These are phyloP conservation scores for Ziziphus jujuba DNA, from an alignment of 306 rosid species.

Conservation along the genomic window DNA sequence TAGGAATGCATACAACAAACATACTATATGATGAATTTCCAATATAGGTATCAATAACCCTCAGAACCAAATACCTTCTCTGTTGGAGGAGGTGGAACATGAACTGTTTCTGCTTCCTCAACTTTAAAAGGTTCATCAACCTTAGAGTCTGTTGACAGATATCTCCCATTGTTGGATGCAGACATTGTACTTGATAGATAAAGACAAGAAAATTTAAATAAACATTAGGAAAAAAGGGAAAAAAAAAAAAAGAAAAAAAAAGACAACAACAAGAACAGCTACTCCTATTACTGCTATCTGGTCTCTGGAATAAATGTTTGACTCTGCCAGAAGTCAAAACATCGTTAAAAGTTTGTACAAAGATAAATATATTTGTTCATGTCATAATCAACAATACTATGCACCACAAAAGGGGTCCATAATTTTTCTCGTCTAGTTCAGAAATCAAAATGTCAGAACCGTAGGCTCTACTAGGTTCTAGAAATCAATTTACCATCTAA, in stretches of 20 bases:
- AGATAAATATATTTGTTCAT: too few relatives aligned
- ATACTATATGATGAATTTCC: neutral
- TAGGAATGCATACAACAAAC: conserved; percentile 4
- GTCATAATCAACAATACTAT: too few relatives aligned
- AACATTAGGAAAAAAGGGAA: neutral
- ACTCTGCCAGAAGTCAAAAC: too few relatives aligned
- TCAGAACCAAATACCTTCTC: conserved; percentile 62
- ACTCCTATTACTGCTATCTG: too few relatives aligned
- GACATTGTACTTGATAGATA: conserved; percentile 43
- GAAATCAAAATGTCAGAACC: too few relatives aligned
- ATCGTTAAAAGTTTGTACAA: too few relatives aligned
- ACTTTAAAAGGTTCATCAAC: conserved; percentile 77
- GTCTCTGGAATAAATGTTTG: too few relatives aligned
- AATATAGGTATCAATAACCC: neutral
- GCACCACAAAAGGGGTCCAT: too few relatives aligned
- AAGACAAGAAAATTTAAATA: conserved; percentile 8
- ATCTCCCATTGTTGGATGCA: conserved; percentile 49
- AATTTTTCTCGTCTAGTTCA: too few relatives aligned
- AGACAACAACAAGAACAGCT: neutral
- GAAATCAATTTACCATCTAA: too few relatives aligned
- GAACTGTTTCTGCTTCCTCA: conserved; percentile 85
- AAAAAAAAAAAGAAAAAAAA: too few relatives aligned
- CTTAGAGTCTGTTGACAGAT: conserved; percentile 61
- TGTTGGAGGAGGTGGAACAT: conserved; percentile 76
- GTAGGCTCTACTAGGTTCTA: too few relatives aligned